phyloP scores from a whole-genome alignment of 1,284 basidiomycete genomes.

The Erythrobasidium hasegawianum region DNA sequence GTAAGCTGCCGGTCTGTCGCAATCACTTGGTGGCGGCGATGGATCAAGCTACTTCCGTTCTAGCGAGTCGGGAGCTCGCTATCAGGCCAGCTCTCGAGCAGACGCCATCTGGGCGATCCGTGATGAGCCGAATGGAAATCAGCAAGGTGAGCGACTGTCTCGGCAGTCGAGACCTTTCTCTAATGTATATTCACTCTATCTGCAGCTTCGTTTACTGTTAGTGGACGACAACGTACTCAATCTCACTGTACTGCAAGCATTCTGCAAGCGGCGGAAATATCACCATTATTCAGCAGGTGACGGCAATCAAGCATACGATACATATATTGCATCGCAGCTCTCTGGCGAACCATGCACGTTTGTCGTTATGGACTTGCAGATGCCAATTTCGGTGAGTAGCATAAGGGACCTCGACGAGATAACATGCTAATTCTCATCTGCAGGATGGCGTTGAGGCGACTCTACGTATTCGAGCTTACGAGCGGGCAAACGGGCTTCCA shows the following conservation, averaged over 20 bases:
- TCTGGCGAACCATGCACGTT: slow-evolving; percentile 1
- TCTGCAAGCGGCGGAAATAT: slow-evolving; percentile 13
- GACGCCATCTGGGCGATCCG: neutral
- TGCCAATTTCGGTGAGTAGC: too few relatives aligned
- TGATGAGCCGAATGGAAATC: neutral
- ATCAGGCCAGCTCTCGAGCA: neutral
- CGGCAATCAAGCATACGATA: slow-evolving; percentile 11
- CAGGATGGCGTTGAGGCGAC: slow-evolving; percentile 19
- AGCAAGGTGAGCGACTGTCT: too few relatives aligned
- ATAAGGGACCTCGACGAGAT: too few relatives aligned
- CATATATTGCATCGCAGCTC: neutral
- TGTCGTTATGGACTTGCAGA: slow-evolving; percentile 16
- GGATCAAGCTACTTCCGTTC: too few relatives aligned
- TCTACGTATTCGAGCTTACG: slow-evolving; percentile 8
- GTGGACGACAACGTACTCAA: slow-evolving; percentile 28
- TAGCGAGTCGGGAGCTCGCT: neutral
- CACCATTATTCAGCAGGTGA: neutral
- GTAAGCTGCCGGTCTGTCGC: too few relatives aligned
- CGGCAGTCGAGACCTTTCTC: too few relatives aligned
- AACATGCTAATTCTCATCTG: too few relatives aligned
- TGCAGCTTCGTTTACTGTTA: slow-evolving; percentile 5
- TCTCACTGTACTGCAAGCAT: slow-evolving; percentile 7
- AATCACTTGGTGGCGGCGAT: too few relatives aligned
- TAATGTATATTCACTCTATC: too few relatives aligned
- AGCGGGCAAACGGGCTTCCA: neutral